Conservation (phyloP, 2,329 filamentous ascomycete genomes). For the Neonectria sp. region DNA sequence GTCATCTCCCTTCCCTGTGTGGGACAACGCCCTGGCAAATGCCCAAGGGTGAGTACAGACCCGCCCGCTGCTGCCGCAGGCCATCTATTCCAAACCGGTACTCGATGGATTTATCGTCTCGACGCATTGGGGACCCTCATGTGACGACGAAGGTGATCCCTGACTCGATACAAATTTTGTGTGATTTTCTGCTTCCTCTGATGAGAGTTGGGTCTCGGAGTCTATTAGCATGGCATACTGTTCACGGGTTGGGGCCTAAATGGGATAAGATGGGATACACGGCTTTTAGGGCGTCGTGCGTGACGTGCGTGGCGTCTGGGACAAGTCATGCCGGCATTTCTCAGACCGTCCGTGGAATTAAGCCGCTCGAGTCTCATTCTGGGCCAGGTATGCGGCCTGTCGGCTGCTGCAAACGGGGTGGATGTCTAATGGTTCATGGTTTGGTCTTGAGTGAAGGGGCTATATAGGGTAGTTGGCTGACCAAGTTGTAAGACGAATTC, state of each 20-base stretch:
- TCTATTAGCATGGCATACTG: not conserved
- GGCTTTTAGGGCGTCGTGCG: not conserved
- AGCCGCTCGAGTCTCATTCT: not conserved
- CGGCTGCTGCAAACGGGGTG: not conserved
- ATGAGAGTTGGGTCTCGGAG: not conserved
- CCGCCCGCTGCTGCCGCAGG: conserved; percentile 13
- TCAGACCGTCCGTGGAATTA: not conserved
- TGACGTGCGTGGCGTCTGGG: not conserved
- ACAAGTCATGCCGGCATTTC: not conserved
- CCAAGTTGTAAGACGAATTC: not conserved
- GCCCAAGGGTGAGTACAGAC: not conserved
- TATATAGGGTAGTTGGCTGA: not conserved
- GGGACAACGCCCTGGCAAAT: not conserved
- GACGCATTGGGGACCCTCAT: conserved; percentile 1
- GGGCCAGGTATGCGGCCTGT: not conserved
- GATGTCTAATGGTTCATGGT: not conserved
- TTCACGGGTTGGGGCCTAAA: not conserved
- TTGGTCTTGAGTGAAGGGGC: not conserved
- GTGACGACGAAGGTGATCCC: not conserved
- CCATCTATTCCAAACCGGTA: conserved; percentile 41
- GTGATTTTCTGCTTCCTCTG: not conserved
- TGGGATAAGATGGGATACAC: too few species aligned
- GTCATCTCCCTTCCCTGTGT: conserved; percentile 14
- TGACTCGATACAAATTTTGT: not conserved
- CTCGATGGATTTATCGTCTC: conserved; percentile 4